Evolutionary conservation across 2,329 filamentous ascomycete genomes (phyloP), one percentile per base, ranked within the genome.

Genomic region (Elsinoe necatrix): DNA sequence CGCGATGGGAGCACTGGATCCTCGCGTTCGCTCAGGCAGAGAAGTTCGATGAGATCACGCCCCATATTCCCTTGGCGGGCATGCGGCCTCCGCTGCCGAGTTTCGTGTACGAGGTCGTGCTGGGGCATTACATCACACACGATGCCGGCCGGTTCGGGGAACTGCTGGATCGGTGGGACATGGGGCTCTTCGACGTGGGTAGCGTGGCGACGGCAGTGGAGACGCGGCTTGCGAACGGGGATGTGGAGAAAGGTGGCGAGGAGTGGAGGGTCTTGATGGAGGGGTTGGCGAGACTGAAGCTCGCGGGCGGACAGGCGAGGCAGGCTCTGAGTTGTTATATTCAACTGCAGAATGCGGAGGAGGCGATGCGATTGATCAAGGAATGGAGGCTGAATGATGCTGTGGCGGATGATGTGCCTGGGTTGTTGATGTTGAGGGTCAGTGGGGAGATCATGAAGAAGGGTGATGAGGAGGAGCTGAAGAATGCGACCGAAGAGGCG

Each of bases 1-100:
- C 86, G 48, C 78, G 86, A 63, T 98, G 93, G 93, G 91, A 97
- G 72, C 89, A 95, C 65, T 97, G 92, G 90, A 86, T 95, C 4
- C 95, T 87, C 82, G 85, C 82, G 0, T 98, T 98, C 72, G 89
- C 90, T 6, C 86, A 89, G 39, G 86, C 87, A 1, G 81, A 88
- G 61, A 89, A 84, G 66, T 89, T 95, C 64, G 89, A 96, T 67
- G 91, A 95, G 63, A 95, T 98, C 59, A 86, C 87, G 4, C 80
- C 86, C 34, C 84, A 86, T 65, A 87, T 98, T 27, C 93, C 93
- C 0, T 83, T 81, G 1, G 80, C 84, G 55, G 82, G 84, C n/a
- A 78, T 95, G 68, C 81, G 81, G 25, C 91, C 91, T 6, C 85
- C 89, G 0, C 78, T 98, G 11, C 84, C 89, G 0, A 84, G 85